Conservation (phyloP, 495 filamentous ascomycete genomes). For the Penicillium chermesinum region DNA sequence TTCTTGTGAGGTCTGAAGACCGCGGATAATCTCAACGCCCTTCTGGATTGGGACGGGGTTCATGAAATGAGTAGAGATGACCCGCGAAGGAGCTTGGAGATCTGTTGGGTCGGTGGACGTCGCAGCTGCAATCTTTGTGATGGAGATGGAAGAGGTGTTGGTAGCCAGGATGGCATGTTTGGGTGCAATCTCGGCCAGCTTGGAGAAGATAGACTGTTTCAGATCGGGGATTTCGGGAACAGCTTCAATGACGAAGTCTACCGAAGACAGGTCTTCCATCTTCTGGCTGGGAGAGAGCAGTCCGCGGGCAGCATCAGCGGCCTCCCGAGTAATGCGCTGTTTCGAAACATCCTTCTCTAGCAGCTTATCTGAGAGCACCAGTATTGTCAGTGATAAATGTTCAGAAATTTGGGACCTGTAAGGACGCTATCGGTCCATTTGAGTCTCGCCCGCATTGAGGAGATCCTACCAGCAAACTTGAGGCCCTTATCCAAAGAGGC, state of each 20-base stretch:
- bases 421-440: background rate
- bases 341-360: constrained; percentile 90
- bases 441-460: background rate
- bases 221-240: constrained; percentile 88
- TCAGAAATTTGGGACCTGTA: background rate
- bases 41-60: constrained; percentile 97
- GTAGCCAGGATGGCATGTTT: constrained; percentile 88
- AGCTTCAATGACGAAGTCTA: constrained; percentile 98
- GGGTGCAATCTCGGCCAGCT: constrained; percentile 78
- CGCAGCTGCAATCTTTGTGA: constrained; percentile 89
- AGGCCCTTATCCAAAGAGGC: constrained; percentile 87
- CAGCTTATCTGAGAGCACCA: constrained; percentile 64
- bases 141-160: constrained; percentile 95
- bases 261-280: constrained; percentile 71
- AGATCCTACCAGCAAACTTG: constrained; percentile 72
- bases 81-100: constrained; percentile 75
- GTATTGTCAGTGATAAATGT: background rate
- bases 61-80: constrained; percentile 98
- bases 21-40: constrained; percentile 94
- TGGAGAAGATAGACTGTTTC: constrained; percentile 82
- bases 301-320: constrained; percentile 63
- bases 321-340: constrained; percentile 68
- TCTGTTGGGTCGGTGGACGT: constrained; percentile 72
- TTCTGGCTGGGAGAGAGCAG: constrained; percentile 65
- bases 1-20: constrained; percentile 78